Conservation (phyloP, 129 eudicot species). For the Helianthus tuberosus region DNA sequence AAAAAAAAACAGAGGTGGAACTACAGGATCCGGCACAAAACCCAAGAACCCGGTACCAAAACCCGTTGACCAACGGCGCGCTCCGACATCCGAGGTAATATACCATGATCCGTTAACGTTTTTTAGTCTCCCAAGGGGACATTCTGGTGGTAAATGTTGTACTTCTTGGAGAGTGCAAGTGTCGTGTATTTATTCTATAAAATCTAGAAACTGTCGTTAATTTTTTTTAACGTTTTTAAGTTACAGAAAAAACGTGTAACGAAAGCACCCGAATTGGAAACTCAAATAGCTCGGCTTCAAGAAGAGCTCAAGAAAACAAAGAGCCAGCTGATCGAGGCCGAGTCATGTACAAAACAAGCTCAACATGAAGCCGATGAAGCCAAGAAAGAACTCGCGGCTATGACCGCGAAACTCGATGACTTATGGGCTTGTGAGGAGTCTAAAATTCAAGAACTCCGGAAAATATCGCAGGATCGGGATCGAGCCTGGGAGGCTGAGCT, state of each 20-base stretch:
- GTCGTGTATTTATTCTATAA: no score
- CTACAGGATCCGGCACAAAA: conserved; percentile 48
- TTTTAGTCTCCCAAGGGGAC: background rate
- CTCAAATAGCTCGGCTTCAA: conserved; percentile 66
- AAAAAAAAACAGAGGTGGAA: conserved; percentile 38
- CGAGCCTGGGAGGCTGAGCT: conserved; percentile 90
- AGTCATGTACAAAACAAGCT: conserved; percentile 55
- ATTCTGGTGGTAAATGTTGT: no score
- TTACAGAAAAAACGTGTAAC: conserved; percentile 57
- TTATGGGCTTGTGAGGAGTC: conserved; percentile 77
- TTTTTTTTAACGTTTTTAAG: background rate
- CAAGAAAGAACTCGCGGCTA: conserved; percentile 58
- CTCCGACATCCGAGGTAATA: conserved; percentile 63
- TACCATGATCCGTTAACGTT: background rate
- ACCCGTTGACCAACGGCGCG: conserved; percentile 36
- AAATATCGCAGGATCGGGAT: conserved; percentile 88
- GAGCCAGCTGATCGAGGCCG: conserved; percentile 61
- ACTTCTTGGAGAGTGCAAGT: no score
- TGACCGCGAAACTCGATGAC: conserved; percentile 56
- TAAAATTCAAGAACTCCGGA: conserved; percentile 71
- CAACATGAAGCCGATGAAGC: conserved; percentile 74
- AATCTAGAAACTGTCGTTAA: no score
- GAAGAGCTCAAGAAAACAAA: conserved; percentile 71
- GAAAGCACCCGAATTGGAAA: conserved; percentile 59
- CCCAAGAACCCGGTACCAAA: conserved; percentile 51